Conservation (phyloP, 2,329 filamentous ascomycete genomes). For the Fusarium sterilihyphosum region DNA sequence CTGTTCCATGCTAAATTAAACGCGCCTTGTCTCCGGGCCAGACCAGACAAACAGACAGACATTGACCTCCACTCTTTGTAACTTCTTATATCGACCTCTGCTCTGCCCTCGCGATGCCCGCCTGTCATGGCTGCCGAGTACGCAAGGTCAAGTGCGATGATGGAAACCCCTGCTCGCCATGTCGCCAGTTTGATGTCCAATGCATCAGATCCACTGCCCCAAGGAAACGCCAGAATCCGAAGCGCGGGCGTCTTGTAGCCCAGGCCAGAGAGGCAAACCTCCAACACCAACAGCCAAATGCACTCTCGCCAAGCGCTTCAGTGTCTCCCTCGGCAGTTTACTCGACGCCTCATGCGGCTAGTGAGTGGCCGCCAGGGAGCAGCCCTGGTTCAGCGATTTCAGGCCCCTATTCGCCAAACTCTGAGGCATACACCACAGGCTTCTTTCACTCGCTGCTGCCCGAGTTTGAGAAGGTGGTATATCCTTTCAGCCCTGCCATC, state of each 20-base stretch:
- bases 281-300: constrained; percentile 25
- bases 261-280: constrained; percentile 32
- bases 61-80: constrained; percentile 17
- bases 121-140: constrained; percentile 40
- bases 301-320: constrained; percentile 27
- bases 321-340: constrained; percentile 28
- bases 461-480: constrained; percentile 36
- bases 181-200: constrained; percentile 32
- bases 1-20: constrained; percentile 11
- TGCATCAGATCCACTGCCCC: constrained; percentile 34
- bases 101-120: constrained; percentile 19
- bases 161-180: constrained; percentile 35
- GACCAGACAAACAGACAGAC: background rate
- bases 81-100: constrained; percentile 1
- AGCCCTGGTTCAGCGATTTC: constrained; percentile 26
- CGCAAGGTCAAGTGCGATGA: constrained; percentile 43
- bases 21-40: constrained; percentile 19
- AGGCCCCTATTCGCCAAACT: constrained; percentile 24
- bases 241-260: constrained; percentile 33
- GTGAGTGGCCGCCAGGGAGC: constrained; percentile 25
- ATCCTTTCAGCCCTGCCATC: constrained; percentile 35
- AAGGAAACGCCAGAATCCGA: constrained; percentile 37
- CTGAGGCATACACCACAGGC: constrained; percentile 24
- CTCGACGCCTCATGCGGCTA: constrained; percentile 18
- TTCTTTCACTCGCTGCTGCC: constrained; percentile 32